Evolutionary conservation across 768 basidiomycete genomes (phyloP), one percentile per base, ranked within the genome.

Genomic region (Rhodosporidiobolus sp.): DNA sequence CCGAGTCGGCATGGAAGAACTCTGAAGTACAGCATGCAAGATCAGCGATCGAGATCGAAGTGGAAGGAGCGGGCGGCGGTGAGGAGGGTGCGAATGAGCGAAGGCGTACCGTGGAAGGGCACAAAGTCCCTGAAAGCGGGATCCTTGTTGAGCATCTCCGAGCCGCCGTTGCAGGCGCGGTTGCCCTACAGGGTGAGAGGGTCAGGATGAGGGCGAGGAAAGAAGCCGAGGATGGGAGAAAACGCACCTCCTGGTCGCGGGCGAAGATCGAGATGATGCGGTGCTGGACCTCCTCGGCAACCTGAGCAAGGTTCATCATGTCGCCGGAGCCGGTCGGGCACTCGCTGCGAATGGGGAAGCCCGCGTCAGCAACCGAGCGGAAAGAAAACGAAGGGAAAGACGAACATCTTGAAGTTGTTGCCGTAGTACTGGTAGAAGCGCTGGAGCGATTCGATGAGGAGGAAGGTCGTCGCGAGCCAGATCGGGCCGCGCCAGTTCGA

Each of bases 351-450:
- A 63, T 38, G 35, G 32, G 38, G 53, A 55, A n/a, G 54, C 50
- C 22, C 38, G 6, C 43, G 38, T 69, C 52, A 60, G 67, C 4
- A 22, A 30, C 19, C 46, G 3, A 20, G 5, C n/a, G 7, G 4
- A 32, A 9, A 19, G 14, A 22, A 19, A 24, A 10, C 11, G 30
- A 22, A 49, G 35, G 2, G 7, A 60, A 43, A 35, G 17, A 57
- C 63, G 64, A 46, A 63, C 69, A 86, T 86, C 83, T 91, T 89
- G 48, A 97, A 83, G 30, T 90, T 89, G 67, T 93, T 89, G 4
- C 96, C 96, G 76, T 96, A 98, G 82, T 97, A 99, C 78, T 95
- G 92, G 60, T 98, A 90, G 85, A 98, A 98, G 30, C 96, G 87
- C 81, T 98, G 96, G 65, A 99, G 85, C 79, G 90, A 92, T 82